Evolutionary conservation across 2,329 filamentous ascomycete genomes (phyloP).

Genomic region (Colletotrichum ledebouriae): DNA sequence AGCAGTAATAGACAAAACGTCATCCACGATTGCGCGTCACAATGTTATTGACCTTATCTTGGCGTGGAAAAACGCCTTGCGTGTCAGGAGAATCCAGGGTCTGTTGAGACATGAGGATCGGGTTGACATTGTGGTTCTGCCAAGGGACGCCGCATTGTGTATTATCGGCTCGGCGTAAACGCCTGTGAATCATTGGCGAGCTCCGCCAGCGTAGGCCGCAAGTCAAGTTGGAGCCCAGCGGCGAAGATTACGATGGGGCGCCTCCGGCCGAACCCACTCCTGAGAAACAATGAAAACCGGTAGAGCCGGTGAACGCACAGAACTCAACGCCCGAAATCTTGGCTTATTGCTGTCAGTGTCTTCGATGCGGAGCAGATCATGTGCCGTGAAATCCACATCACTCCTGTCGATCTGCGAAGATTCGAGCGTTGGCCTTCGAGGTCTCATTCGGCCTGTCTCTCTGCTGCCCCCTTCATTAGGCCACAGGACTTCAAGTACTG

Average conservation of each 20-base stretch:
- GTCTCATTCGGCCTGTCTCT: background rate
- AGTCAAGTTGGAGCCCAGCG: background rate
- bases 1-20: too few species aligned
- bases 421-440: background rate
- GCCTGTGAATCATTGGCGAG: background rate
- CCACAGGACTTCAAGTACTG: background rate
- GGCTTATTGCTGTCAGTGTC: background rate
- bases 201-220: background rate
- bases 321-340: conserved; percentile 3
- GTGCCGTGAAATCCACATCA: background rate
- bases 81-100: too few species aligned
- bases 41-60: too few species aligned
- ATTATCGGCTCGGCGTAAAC: background rate
- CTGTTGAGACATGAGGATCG: too few species aligned
- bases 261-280: conserved; percentile 17
- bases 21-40: too few species aligned
- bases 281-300: background rate
- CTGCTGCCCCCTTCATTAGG: conserved; percentile 14
- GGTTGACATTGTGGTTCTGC: too few species aligned
- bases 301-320: background rate
- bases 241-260: conserved; percentile 19
- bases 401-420: conserved; percentile 19
- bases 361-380: background rate
- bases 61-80: too few species aligned
- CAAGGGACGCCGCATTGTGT: too few species aligned